These are phyloP conservation scores for Ceratopteris richardii DNA, from an alignment of 75 land plant species.

Conservation along the genomic window DNA sequence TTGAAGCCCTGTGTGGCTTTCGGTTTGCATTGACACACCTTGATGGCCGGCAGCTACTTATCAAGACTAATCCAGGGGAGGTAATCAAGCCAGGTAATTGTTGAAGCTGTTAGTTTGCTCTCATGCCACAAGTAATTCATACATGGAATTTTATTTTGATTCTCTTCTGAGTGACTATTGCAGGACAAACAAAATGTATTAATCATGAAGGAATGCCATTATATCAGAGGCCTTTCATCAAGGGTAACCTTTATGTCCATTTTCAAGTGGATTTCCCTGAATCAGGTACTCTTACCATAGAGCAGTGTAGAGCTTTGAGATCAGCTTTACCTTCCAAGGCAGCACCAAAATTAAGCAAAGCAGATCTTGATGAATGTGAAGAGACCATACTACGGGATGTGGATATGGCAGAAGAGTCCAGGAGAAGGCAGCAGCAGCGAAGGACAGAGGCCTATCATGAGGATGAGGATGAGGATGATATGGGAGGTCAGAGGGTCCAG, in stretches of 20 bases:
- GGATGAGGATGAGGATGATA: conserved; percentile 39
- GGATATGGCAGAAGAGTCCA: conserved; percentile 56
- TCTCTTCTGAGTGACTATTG: neutral
- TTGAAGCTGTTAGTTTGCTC: neutral
- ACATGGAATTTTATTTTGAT: neutral
- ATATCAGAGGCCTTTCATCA: conserved; percentile 65
- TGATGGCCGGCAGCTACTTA: conserved; percentile 24
- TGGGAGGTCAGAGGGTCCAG: conserved; percentile 45
- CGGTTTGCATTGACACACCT: conserved; percentile 26
- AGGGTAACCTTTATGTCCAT: conserved; percentile 57
- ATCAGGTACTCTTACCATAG: conserved; percentile 43
- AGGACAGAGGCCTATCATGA: conserved; percentile 60
- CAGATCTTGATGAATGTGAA: conserved; percentile 69
- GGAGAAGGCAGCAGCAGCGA: conserved; percentile 44
- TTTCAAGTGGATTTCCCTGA: conserved; percentile 71
- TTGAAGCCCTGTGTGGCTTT: conserved; percentile 34
- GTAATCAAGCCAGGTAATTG: conserved; percentile 25
- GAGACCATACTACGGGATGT: conserved; percentile 69
- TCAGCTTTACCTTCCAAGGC: conserved; percentile 30
- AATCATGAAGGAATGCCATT: conserved; percentile 84
- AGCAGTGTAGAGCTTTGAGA: conserved; percentile 37
- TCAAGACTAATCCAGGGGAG: conserved; percentile 25
- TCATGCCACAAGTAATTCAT: neutral
- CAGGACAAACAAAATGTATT: conserved; percentile 63
- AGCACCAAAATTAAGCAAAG: conserved; percentile 22